phyloP scores from a whole-genome alignment of 371 early-diverging fungal species.

The Mycotypha africana region DNA sequence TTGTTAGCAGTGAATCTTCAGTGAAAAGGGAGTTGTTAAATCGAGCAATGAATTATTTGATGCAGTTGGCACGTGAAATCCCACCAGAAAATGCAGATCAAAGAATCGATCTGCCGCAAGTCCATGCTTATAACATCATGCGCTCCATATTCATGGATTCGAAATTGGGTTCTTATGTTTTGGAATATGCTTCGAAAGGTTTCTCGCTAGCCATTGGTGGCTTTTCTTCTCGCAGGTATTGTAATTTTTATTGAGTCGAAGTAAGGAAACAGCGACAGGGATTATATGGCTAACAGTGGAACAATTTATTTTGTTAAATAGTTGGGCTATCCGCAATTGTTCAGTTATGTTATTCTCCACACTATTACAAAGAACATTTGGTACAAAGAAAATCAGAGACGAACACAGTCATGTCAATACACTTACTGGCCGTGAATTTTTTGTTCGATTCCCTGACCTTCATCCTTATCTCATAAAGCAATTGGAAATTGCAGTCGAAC shows the following conservation, averaged over 20 bases:
- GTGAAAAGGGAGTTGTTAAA: conserved; percentile 59
- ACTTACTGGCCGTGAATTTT: conserved; percentile 87
- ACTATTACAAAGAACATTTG: conserved; percentile 77
- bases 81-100: conserved; percentile 52
- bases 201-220: conserved; percentile 75
- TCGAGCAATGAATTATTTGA: conserved; percentile 60
- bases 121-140: conserved; percentile 88
- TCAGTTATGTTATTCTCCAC: conserved; percentile 92
- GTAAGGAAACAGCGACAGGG: too few species aligned
- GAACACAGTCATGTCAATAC: conserved; percentile 70
- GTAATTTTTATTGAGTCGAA: background rate
- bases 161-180: conserved; percentile 62
- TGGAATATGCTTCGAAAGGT: conserved; percentile 70
- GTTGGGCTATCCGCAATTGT: conserved; percentile 92
- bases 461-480: conserved; percentile 72
- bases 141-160: conserved; percentile 81
- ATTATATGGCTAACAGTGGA: too few species aligned
- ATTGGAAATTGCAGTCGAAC: conserved; percentile 61
- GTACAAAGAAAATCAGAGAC: conserved; percentile 70
- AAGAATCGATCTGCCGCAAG: conserved; percentile 70
- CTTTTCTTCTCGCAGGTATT: conserved; percentile 69
- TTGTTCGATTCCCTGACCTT: conserved; percentile 78
- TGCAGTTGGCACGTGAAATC: conserved; percentile 52
- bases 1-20: conserved; percentile 70
- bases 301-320: conserved; percentile 15